Base-by-base conservation (phyloP, 257 asterid genomes). In the Salvia rosmarinus region DNA sequence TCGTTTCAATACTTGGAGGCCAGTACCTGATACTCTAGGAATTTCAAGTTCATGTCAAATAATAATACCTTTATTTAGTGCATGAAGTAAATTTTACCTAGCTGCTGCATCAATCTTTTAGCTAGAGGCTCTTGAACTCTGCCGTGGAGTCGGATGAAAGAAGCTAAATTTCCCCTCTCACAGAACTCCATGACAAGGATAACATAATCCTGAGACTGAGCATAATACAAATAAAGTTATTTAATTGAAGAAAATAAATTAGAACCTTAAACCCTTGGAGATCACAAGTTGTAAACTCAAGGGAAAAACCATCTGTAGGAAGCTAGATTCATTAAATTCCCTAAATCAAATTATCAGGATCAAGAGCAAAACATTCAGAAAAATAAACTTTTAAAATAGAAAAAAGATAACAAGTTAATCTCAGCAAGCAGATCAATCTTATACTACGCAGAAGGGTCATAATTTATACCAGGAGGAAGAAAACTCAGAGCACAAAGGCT, bases 101-200 rank as follows among this genome's bases (percentile, higher is more conserved):
- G 76, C 79, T 83, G 88, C 78, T 74, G 83, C 84, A 86, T 75
- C 51, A 83, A 76, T 65, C 75, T 70, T 79, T 56, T 83, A 68
- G 68, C 85, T 42, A 68, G 50, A 47, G 62, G 65, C 71, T 85
- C 85, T 74, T 68, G 77, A 73, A 86, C 85, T 70, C 85, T 83
- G 70, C 85, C 88, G 59, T 78, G 84, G 59, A 34, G 68, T 42
- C 5, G 74, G 58, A 84, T 78, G 79, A 78, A 86, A 63, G 84
- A 76, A 65, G 85, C 89, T 42, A 86, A 82, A 78, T 82, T 68
- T 19, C 87, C 89, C 30, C 89, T 87, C 10, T 66, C 76, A 67
- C 91, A 86, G 57, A 82, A 84, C 82, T 86, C 91, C 77, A 82
- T 62, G 47, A 84, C 80, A 59, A 86, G 84, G 64, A 80, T 58